Conservation (phyloP, 306 rosid genomes). For the Fragaria iinumae region DNA sequence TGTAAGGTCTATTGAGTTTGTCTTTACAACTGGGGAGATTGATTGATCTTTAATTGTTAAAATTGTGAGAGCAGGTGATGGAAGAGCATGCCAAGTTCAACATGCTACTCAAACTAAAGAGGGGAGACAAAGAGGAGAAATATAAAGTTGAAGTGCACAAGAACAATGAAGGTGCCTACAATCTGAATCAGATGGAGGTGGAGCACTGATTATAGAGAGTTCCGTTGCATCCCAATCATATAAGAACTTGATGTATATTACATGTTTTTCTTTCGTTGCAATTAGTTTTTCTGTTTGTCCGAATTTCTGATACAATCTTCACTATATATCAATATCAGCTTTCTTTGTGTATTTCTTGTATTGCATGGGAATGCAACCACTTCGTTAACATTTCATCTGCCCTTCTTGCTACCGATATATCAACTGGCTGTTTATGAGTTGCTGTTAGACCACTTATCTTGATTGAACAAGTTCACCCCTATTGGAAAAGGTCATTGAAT, state of each 20-base stretch:
- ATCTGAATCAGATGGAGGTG: conserved; percentile 56
- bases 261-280: not conserved
- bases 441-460: not conserved
- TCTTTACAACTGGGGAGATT: not conserved
- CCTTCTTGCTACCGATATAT: no score
- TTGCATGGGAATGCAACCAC: not conserved
- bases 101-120: conserved; percentile 62
- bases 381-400: not conserved
- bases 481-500: no score
- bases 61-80: conserved; percentile 40
- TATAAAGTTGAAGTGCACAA: conserved; percentile 64
- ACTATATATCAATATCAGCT: not conserved
- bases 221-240: not conserved
- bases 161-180: conserved; percentile 58
- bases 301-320: not conserved
- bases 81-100: conserved; percentile 62
- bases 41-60: not conserved
- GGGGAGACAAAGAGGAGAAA: conserved; percentile 70
- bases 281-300: not conserved
- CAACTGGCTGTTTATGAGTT: not conserved
- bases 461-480: no score
- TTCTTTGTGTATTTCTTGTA: not conserved
- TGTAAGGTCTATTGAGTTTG: not conserved
- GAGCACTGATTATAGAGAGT: conserved; percentile 33
- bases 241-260: not conserved